Evolutionary conservation across 257 asterid genomes (phyloP).

Genomic region (Salvia rosmarinus): DNA sequence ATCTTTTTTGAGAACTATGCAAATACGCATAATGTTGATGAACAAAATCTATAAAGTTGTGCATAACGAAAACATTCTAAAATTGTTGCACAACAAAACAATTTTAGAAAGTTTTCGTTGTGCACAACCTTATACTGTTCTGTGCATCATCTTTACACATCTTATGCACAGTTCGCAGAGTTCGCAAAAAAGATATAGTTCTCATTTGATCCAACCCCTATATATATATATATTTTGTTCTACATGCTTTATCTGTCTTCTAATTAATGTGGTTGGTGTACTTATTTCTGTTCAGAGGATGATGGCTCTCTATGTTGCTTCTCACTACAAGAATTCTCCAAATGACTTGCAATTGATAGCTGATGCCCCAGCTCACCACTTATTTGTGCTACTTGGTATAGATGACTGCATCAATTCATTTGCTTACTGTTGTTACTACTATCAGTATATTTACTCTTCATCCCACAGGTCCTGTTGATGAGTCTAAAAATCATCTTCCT

Average conservation of each 20-base stretch:
- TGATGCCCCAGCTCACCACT: constrained; percentile 99
- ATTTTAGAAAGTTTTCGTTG: no score
- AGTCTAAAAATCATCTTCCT: constrained; percentile 81
- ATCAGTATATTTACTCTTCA: constrained; percentile 25
- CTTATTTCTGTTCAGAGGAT: constrained; percentile 61
- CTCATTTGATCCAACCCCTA: no score
- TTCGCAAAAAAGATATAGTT: no score
- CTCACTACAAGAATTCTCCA: constrained; percentile 96
- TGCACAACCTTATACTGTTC: no score
- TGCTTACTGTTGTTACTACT: constrained; percentile 4
- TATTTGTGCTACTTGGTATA: constrained; percentile 95
- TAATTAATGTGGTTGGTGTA: constrained; percentile 14
- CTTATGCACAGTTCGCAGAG: no score
- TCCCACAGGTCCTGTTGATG: constrained; percentile 87
- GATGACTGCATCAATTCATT: constrained; percentile 14
- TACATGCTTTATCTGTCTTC: constrained; percentile 16
- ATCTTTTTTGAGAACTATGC: no score
- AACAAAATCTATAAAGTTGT: no score
- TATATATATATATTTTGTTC: background rate
- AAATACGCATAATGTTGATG: no score
- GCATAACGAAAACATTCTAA: no score
- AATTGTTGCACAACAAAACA: no score
- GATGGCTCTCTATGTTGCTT: constrained; percentile 98
- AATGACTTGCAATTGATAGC: constrained; percentile 95
- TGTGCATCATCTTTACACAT: no score